Base-by-base conservation (phyloP, 1,284 basidiomycete genomes). In the Phylloboletellus chloephorus region DNA sequence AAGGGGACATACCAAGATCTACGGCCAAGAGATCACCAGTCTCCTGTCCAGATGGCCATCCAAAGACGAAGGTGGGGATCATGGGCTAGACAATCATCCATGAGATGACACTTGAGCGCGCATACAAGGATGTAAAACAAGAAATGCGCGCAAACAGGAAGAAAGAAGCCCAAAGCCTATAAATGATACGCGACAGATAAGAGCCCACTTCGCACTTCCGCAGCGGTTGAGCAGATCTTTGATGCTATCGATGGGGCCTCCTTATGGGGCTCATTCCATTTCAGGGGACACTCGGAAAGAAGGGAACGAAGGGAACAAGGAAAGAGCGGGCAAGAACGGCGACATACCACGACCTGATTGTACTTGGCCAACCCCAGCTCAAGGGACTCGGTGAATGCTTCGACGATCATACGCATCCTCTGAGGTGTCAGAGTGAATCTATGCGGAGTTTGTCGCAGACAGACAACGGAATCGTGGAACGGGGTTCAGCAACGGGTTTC, bases 61-160 rank as follows among this genome's bases (percentile, higher is more conserved):
- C 94, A 59, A 98, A 98, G 41, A 98, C 95, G 64, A 74, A 98
- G 1, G 95, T 93, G 4, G 96, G 95, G 43, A 98, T 88, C 94
- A 90, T 92, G 16, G 88, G 89, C 85, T 88, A 52, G n/a, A 50
- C 4, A 29, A 50, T 16, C 32, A 46, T 19, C 16, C 24, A 49
- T 50, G 21, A 57, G 50, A 35, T 10, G 13, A 38, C 13, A 22
- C 26, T 40, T 37, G 22, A 22, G 34, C 9, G n/a, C 32, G 33
- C 22, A 45, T 30, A 39, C 42, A 42, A 31, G 29, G 28, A 32
- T 10, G 17, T 17, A 21, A 26, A 31, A 42, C 34, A 15, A 21
- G 13, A 20, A 26, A 24, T 12, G 16, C 3, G 37, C 29, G 40
- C 25, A 31, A 22, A 30, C 11, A 38, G 20, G 15, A 8, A 20